Evolutionary conservation across 495 filamentous ascomycete species (phyloP), one percentile per base, ranked within the genome.

Genomic region (Lasiosphaeria miniovina): DNA sequence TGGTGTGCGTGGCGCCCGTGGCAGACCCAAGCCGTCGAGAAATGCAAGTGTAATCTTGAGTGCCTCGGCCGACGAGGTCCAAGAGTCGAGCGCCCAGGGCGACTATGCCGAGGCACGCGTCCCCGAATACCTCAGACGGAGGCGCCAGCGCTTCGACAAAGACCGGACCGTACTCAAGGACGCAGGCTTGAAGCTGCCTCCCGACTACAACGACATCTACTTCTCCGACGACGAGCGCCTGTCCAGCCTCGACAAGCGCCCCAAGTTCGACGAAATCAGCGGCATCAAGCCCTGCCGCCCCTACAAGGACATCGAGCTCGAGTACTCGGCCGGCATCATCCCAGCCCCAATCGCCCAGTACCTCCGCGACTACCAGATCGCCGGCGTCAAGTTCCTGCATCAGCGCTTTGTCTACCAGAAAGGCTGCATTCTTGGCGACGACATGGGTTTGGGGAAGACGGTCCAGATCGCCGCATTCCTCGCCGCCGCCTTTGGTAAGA

Each of bases 401-500:
- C 83, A 91, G 60, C 76, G 88, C 36, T 98, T 98, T 66, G 88
- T 97, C 15, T 94, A 90, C 65, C 95, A 98, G 61, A 90, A 87
- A 58, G 94, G 95, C 4, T 92, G 90, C 4, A 88, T 98, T 31
- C 79, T 98, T 3, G 84, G 95, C 1, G 94, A 98, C 71, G 94
- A 98, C 68, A 98, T 98, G 94, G 94, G 94, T 36, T 74, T 98
- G 36, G 94, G 94, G 0, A 98, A 98, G 72, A 98, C 94, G 0
- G 90, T 98, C 12, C 94, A 98, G 73, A 91, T 98, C 34, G 95
- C 94, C 60, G 90, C 93, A 0, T 98, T 98, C 65, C 80, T 98
- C 38, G 92, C 91, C 0, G 92, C 87, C 7, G 91, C 91, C 6
- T 98, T 96, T 70, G 95, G 93, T 1, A 98, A 98, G 74, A 96